Percentiles rank a stretch among this genome's conserved stretches.
Evolutionary conservation across 768 basidiomycete genomes (phyloP).

Genomic region (Neoboletus brunneissimus): DNA sequence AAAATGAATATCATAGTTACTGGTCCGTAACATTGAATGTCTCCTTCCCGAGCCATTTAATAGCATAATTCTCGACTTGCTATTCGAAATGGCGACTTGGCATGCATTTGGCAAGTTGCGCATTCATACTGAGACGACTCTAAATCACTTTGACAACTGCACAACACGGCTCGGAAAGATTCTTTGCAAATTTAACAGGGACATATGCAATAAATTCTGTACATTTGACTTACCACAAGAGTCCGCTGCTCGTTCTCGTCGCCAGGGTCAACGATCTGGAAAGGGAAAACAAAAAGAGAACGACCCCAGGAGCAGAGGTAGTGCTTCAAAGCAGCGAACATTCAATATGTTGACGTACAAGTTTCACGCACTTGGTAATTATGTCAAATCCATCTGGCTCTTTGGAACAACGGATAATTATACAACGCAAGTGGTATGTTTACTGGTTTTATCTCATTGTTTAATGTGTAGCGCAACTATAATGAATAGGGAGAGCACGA

Average conservation of each 20-base stretch:
- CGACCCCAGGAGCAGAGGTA: not conserved
- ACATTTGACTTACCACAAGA: slow-evolving; percentile 36
- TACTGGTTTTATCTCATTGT: too few relatives aligned
- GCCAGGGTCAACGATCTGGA: not conserved
- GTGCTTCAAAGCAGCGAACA: not conserved
- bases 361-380: slow-evolving; percentile 17
- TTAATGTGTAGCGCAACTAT: too few relatives aligned
- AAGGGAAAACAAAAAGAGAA: not conserved
- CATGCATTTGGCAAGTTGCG: too few relatives aligned
- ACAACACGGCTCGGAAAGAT: slow-evolving; percentile 23
- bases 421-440: slow-evolving; percentile 35
- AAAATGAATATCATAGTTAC: too few relatives aligned
- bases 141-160: slow-evolving; percentile 20
- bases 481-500: slow-evolving; percentile 28
- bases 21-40: too few relatives aligned
- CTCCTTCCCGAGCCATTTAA: too few relatives aligned
- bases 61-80: too few relatives aligned
- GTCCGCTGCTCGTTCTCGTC: slow-evolving; percentile 21
- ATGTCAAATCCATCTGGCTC: slow-evolving; percentile 9
- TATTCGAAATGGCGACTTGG: too few relatives aligned
- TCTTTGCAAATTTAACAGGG: slow-evolving; percentile 23
- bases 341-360: slow-evolving; percentile 22
- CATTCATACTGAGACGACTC: not conserved
- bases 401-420: slow-evolving; percentile 30
- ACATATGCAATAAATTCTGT: slow-evolving; percentile 17